phyloP scores from a whole-genome alignment of 148 eudicot species.

The Diospyros lotus region DNA sequence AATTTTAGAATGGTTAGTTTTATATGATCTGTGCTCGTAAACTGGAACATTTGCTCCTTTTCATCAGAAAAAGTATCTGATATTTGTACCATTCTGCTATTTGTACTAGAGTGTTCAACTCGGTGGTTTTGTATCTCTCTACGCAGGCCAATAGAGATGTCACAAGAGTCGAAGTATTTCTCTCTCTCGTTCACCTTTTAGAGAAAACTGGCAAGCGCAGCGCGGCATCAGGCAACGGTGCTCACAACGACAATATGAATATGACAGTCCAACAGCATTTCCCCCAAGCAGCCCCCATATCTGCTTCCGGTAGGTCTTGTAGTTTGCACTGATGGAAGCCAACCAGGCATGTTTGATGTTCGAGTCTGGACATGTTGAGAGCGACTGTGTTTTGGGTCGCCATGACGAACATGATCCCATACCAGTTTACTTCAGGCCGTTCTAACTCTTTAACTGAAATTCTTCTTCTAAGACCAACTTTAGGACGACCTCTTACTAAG shows the following conservation, averaged over 20 bases:
- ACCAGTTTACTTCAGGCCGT: not conserved
- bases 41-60: slow-evolving; percentile 1
- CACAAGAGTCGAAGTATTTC: slow-evolving; percentile 72
- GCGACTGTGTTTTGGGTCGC: slow-evolving; percentile 45
- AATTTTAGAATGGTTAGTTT: not conserved
- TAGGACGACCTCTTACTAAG: not conserved
- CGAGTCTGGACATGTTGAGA: slow-evolving; percentile 59
- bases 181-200: slow-evolving; percentile 60
- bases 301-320: slow-evolving; percentile 37
- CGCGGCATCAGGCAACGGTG: slow-evolving; percentile 27
- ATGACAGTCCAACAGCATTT: slow-evolving; percentile 35
- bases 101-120: not conserved
- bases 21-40: not conserved
- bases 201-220: slow-evolving; percentile 57
- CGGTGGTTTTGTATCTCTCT: not conserved
- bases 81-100: not conserved
- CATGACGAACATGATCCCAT: slow-evolving; percentile 55
- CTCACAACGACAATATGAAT: slow-evolving; percentile 22
- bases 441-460: slow-evolving; percentile 7
- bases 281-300: slow-evolving; percentile 36
- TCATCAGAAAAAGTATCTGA: not conserved
- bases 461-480: not conserved
- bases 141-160: slow-evolving; percentile 76
- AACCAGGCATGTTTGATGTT: slow-evolving; percentile 14
- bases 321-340: slow-evolving; percentile 36